Evolutionary conservation across 2,329 filamentous ascomycete species (phyloP).

Genomic region (Neonectria ditissima): DNA sequence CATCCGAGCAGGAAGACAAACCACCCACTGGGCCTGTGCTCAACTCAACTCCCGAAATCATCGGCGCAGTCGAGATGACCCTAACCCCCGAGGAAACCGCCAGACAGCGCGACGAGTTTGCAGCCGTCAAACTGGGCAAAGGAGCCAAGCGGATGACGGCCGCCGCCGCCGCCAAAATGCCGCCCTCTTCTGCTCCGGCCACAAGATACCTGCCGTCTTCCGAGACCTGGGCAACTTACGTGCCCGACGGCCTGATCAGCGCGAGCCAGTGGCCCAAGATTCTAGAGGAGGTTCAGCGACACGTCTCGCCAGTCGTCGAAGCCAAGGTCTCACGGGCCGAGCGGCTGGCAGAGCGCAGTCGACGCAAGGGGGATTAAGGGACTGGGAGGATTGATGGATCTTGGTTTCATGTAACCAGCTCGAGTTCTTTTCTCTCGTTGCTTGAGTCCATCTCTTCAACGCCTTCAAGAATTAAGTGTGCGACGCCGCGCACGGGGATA

Average conservation of each 20-base stretch:
- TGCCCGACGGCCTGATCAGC: not conserved
- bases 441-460: not conserved
- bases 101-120: not conserved
- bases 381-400: not conserved
- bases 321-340: not conserved
- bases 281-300: not conserved
- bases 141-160: not conserved
- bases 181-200: not conserved
- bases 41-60: not conserved
- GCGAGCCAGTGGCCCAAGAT: not conserved
- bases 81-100: not conserved
- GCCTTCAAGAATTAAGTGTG: constrained; percentile 12
- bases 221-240: not conserved
- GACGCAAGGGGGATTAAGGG: not conserved
- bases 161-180: not conserved
- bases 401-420: not conserved
- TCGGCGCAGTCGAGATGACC: not conserved
- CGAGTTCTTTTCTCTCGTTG: not conserved
- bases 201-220: not conserved
- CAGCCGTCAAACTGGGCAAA: not conserved
- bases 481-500: constrained; percentile 21
- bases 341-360: not conserved
- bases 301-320: not conserved
- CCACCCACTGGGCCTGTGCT: not conserved
- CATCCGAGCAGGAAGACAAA: not conserved